phyloP scores from a whole-genome alignment of 148 eudicot genomes.

The Amaranthus palmeri region DNA sequence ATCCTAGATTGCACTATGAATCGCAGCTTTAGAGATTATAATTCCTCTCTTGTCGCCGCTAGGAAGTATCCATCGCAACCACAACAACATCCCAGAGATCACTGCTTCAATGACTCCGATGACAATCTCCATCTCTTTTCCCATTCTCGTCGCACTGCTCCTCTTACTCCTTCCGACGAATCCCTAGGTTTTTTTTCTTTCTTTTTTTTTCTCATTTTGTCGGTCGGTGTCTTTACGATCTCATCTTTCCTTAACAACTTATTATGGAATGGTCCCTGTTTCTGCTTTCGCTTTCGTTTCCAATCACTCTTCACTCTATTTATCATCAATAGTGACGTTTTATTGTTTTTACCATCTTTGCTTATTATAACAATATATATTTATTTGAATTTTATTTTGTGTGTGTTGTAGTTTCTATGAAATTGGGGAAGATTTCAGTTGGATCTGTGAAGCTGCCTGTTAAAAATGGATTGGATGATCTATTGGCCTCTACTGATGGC shows the following conservation, averaged over 20 bases:
- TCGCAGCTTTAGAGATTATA: conserved; percentile 31
- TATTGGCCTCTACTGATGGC: conserved; percentile 58
- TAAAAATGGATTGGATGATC: conserved; percentile 75
- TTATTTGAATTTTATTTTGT: not conserved
- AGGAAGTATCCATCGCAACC: conserved; percentile 27
- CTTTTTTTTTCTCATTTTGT: not conserved
- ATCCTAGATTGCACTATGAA: conserved; percentile 13
- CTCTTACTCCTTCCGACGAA: conserved; percentile 40
- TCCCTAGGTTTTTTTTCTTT: conserved; percentile 35
- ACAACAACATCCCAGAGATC: conserved; percentile 25
- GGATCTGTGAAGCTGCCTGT: conserved; percentile 59
- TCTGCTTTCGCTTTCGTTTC: not conserved
- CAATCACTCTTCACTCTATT: not conserved
- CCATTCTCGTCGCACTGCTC: conserved; percentile 40
- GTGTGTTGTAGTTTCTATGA: conserved; percentile 39
- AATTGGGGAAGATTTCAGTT: conserved; percentile 80
- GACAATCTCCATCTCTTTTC: conserved; percentile 59
- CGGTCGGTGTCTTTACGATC: not conserved
- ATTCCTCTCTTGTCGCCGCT: not conserved
- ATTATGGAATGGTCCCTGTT: no score
- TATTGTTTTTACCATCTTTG: not conserved
- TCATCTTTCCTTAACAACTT: no score
- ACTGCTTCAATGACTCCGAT: conserved; percentile 26
- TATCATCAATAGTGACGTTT: conserved; percentile 15
- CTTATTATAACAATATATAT: not conserved